Percentiles rank a stretch among this genome's conserved stretches.
Evolutionary conservation across 148 eudicot genomes (phyloP).

Genomic region (Heliamphora exappendiculata): DNA sequence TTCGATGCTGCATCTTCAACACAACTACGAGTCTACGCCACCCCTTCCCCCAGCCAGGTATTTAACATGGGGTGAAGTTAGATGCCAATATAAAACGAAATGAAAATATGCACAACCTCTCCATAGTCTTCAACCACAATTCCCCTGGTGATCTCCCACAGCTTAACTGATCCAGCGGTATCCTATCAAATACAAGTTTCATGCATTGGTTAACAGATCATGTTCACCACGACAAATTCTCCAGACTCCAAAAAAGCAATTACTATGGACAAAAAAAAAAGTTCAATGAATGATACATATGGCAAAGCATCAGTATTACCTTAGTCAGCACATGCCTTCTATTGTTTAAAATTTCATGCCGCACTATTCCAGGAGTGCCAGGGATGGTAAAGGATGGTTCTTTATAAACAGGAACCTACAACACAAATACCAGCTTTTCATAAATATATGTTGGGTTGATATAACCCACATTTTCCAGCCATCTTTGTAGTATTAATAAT

Average conservation of each 20-base stretch:
- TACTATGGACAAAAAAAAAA: neutral
- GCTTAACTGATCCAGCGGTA: slow-evolving; percentile 81
- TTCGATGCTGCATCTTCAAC: too few relatives aligned
- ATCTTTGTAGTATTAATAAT: neutral
- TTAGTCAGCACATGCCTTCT: slow-evolving; percentile 90
- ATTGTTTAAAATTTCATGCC: slow-evolving; percentile 87
- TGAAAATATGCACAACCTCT: slow-evolving; percentile 40
- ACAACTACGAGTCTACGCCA: neutral
- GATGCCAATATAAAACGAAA: neutral
- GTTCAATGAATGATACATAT: neutral
- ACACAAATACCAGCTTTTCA: neutral
- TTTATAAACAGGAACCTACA: slow-evolving; percentile 72
- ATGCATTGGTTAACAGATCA: neutral
- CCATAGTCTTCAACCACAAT: slow-evolving; percentile 71
- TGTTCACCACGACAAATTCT: slow-evolving; percentile 8
- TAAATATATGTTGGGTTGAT: neutral
- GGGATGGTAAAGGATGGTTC: slow-evolving; percentile 57
- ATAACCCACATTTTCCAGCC: neutral
- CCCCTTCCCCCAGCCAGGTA: neutral
- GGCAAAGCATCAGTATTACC: slow-evolving; percentile 35
- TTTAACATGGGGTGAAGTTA: neutral
- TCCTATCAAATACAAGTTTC: slow-evolving; percentile 43
- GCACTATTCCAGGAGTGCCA: slow-evolving; percentile 83
- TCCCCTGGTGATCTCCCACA: slow-evolving; percentile 95
- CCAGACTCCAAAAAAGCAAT: neutral